Conservation (phyloP, 2,329 filamentous ascomycete species). For the Grosmannia serpens region DNA sequence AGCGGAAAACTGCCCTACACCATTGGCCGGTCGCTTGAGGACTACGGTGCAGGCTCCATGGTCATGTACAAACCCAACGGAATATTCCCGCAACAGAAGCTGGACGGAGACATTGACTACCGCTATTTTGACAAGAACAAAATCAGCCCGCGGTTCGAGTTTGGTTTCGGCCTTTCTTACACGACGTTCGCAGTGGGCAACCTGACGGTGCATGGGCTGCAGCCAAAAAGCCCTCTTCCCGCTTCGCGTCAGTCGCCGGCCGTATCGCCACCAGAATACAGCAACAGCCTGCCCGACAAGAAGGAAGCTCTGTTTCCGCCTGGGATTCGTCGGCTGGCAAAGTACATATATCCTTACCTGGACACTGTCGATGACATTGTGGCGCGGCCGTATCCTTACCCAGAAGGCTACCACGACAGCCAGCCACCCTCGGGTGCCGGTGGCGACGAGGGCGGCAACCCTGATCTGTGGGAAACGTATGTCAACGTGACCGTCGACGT, state of each 20-base stretch:
- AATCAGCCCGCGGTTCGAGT: slow-evolving; percentile 69
- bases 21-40: slow-evolving; percentile 59
- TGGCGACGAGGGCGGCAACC: slow-evolving; percentile 57
- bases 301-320: slow-evolving; percentile 48
- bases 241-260: slow-evolving; percentile 28
- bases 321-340: slow-evolving; percentile 46
- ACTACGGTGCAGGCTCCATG: slow-evolving; percentile 64
- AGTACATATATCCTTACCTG: slow-evolving; percentile 67
- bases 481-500: slow-evolving; percentile 38
- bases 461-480: slow-evolving; percentile 48
- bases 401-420: slow-evolving; percentile 38
- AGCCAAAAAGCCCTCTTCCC: slow-evolving; percentile 32
- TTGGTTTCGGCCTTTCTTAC: slow-evolving; percentile 78
- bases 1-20: slow-evolving; percentile 84
- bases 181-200: slow-evolving; percentile 57
- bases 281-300: slow-evolving; percentile 40
- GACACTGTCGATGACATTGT: slow-evolving; percentile 32
- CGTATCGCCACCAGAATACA: slow-evolving; percentile 40
- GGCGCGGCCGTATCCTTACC: slow-evolving; percentile 33
- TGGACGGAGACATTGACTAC: slow-evolving; percentile 81
- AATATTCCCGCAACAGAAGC: slow-evolving; percentile 68
- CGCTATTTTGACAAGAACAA: slow-evolving; percentile 71
- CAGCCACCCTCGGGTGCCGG: slow-evolving; percentile 50
- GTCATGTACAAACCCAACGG: slow-evolving; percentile 60
- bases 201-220: slow-evolving; percentile 32